A percentile compares a stretch with the other conserved stretches of the same genome.
Evolutionary conservation across 768 basidiomycete species (phyloP).

Genomic region (Stropharia rugosoannulata): DNA sequence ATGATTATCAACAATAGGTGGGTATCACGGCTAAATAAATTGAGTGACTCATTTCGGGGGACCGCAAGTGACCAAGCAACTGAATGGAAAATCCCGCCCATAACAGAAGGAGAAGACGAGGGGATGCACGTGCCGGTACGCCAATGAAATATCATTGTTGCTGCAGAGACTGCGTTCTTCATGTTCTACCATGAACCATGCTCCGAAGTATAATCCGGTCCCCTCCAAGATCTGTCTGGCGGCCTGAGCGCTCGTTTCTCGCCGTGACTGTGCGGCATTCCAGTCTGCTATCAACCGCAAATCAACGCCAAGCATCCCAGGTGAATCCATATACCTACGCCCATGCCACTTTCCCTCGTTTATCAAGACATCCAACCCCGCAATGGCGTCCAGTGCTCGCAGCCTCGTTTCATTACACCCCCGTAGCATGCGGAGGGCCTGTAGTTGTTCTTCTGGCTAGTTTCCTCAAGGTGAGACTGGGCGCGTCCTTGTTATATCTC

Average conservation of each 20-base stretch:
- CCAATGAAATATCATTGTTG: neutral
- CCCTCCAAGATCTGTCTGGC: slow-evolving; percentile 12
- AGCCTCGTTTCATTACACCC: slow-evolving; percentile 37
- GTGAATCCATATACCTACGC: neutral
- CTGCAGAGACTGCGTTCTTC: slow-evolving; percentile 11
- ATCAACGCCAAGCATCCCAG: neutral
- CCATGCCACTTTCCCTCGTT: slow-evolving; percentile 8
- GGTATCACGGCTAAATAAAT: neutral
- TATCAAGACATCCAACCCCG: slow-evolving; percentile 8
- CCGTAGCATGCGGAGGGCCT: slow-evolving; percentile 32
- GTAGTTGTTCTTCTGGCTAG: slow-evolving; percentile 54
- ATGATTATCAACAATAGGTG: neutral
- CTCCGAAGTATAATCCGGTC: slow-evolving; percentile 42
- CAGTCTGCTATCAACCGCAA: neutral
- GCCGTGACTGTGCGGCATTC: slow-evolving; percentile 6
- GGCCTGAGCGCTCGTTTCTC: slow-evolving; percentile 11
- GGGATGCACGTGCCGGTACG: neutral
- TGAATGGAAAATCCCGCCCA: neutral
- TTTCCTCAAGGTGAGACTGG: slow-evolving; percentile 55
- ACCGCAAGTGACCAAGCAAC: neutral
- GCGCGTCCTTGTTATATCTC: slow-evolving; percentile 6
- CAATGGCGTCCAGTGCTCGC: slow-evolving; percentile 7
- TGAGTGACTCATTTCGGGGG: neutral
- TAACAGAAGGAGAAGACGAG: neutral
- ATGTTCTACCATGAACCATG: slow-evolving; percentile 49